These are phyloP conservation scores for Conringia planisiliqua DNA, from an alignment of 345 rosid genomes.

Conservation along the genomic window DNA sequence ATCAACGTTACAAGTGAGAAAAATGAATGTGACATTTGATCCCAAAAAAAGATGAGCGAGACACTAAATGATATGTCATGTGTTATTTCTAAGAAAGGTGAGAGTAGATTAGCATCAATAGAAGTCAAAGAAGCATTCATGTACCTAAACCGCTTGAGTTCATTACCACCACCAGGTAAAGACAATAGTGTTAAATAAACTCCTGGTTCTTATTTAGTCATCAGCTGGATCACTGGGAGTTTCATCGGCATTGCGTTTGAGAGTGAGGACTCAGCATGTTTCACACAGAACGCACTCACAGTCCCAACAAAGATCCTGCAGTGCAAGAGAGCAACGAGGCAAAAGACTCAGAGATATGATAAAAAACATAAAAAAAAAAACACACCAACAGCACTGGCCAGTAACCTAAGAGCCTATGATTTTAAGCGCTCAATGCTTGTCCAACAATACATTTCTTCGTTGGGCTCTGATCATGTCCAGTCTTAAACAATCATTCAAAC, in stretches of 20 bases:
- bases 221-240: constrained; percentile 85
- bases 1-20: not conserved
- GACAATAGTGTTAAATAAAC: constrained; percentile 63
- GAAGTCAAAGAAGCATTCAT: not conserved
- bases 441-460: not conserved
- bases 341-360: not conserved
- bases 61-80: not conserved
- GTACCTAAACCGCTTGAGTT: constrained; percentile 89
- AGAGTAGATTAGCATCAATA: not conserved
- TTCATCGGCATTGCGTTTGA: constrained; percentile 50
- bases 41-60: too few species aligned
- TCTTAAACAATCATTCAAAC: not conserved
- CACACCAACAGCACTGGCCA: not conserved
- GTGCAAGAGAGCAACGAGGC: not conserved
- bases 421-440: not conserved
- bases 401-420: not conserved
- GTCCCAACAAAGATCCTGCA: constrained; percentile 92
- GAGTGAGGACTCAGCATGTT: constrained; percentile 74
- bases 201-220: constrained; percentile 87
- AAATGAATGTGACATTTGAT: too few species aligned
- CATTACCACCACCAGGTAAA: constrained; percentile 63
- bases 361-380: too few species aligned
- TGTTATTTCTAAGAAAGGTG: too few species aligned
- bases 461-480: not conserved
- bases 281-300: constrained; percentile 78